phyloP scores from a whole-genome alignment of 2,329 filamentous ascomycete genomes.

The Botrytis fragariae region DNA sequence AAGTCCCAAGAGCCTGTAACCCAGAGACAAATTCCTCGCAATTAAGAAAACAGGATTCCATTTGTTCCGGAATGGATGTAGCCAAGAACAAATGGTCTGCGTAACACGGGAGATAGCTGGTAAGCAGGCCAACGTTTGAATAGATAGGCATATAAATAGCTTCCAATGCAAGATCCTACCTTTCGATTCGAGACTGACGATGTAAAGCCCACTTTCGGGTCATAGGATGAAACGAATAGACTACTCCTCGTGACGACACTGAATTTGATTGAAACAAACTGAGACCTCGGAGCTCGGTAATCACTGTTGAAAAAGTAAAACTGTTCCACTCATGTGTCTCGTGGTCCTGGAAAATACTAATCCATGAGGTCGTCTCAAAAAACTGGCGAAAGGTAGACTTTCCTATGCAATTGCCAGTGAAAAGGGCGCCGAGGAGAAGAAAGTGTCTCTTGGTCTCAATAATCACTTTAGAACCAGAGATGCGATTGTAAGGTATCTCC shows the following conservation, averaged over 20 bases:
- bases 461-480: not conserved
- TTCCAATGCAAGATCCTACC: too few relatives aligned
- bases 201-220: not conserved
- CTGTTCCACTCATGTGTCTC: not conserved
- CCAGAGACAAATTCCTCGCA: too few relatives aligned
- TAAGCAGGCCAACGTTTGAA: too few relatives aligned
- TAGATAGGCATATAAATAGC: too few relatives aligned
- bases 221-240: not conserved
- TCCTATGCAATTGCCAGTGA: not conserved
- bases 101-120: too few relatives aligned
- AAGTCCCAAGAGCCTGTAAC: too few relatives aligned
- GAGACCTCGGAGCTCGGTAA: not conserved
- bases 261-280: not conserved
- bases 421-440: not conserved
- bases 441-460: not conserved
- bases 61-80: too few relatives aligned
- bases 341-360: not conserved
- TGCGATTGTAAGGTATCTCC: not conserved
- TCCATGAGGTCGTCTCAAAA: not conserved
- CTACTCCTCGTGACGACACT: not conserved
- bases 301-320: not conserved
- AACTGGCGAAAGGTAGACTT: not conserved
- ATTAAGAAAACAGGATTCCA: too few relatives aligned
- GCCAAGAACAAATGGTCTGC: too few relatives aligned
- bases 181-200: too few relatives aligned